Percentiles rank a stretch among this genome's conserved stretches.
Conservation (phyloP, 169 alveolate genomes). For the Plasmodium reichenowi region DNA sequence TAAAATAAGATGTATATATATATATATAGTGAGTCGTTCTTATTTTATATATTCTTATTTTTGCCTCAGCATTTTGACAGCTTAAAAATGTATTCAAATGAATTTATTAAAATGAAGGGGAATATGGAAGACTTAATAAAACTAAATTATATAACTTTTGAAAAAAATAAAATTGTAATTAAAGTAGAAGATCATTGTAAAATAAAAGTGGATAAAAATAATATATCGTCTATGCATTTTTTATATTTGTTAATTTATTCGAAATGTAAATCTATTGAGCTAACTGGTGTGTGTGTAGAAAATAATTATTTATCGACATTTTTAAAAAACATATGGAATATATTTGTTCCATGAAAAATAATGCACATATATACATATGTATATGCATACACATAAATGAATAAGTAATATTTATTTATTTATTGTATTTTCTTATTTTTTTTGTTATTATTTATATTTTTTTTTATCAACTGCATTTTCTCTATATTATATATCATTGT, state of each 20-base stretch:
- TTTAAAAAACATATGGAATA: slow-evolving; percentile 21
- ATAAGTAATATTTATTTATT: not conserved
- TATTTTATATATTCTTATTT: not conserved
- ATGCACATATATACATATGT: not conserved
- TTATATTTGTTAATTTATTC: slow-evolving; percentile 43
- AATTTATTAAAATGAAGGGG: slow-evolving; percentile 25
- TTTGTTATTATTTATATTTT: slow-evolving; percentile 1
- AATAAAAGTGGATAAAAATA: slow-evolving; percentile 41
- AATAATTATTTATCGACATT: slow-evolving; percentile 39
- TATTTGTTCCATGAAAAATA: slow-evolving; percentile 5
- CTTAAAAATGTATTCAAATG: slow-evolving; percentile 38
- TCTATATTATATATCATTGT: not conserved
- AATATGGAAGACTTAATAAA: slow-evolving; percentile 19
- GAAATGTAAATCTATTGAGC: slow-evolving; percentile 69
- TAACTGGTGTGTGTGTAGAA: slow-evolving; percentile 53
- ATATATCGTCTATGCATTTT: slow-evolving; percentile 31
- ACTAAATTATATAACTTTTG: slow-evolving; percentile 31
- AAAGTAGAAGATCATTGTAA: slow-evolving; percentile 14
- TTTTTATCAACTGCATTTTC: not conserved
- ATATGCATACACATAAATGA: not conserved
- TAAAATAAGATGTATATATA: not conserved
- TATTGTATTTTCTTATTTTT: not conserved
- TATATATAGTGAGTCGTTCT: not conserved
- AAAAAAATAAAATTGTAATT: slow-evolving; percentile 47
- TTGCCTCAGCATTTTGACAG: slow-evolving; percentile 29